Conservation (phyloP, 2,329 filamentous ascomycete species). For the Phyllosticta ampelicida region DNA sequence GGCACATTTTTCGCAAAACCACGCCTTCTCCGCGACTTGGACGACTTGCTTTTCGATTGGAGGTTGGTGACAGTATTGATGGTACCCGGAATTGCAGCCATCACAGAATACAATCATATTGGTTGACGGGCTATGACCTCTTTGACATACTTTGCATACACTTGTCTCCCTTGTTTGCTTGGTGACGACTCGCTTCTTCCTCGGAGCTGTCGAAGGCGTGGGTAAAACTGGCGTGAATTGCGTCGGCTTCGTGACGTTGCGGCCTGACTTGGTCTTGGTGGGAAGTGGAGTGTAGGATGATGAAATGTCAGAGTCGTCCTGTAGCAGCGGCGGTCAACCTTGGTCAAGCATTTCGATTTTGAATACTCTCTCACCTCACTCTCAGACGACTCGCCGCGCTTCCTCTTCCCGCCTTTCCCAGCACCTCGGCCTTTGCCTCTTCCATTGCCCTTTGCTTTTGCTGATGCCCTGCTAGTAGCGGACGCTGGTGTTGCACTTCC, state of each 20-base stretch:
- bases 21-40: conserved; percentile 54
- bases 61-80: conserved; percentile 72
- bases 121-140: conserved; percentile 58
- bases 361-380: conserved; percentile 23
- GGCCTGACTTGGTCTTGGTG: conserved; percentile 65
- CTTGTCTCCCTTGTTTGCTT: conserved; percentile 28
- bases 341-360: not conserved
- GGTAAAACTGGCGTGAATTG: conserved; percentile 48
- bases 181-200: conserved; percentile 33
- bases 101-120: conserved; percentile 84
- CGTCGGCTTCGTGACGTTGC: conserved; percentile 57
- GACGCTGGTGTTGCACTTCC: conserved; percentile 11
- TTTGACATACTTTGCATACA: conserved; percentile 61
- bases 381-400: conserved; percentile 27
- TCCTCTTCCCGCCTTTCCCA: conserved; percentile 28
- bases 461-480: conserved; percentile 17
- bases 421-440: conserved; percentile 28
- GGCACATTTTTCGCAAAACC: conserved; percentile 57
- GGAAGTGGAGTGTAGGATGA: conserved; percentile 43
- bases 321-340: not conserved
- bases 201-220: conserved; percentile 37
- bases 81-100: conserved; percentile 68
- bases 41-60: conserved; percentile 61
- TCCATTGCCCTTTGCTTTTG: conserved; percentile 28
- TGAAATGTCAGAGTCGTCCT: conserved; percentile 30